These are phyloP conservation scores for Chytridium lagenaria DNA, from an alignment of 371 early-diverging fungal genomes.

Conservation along the genomic window DNA sequence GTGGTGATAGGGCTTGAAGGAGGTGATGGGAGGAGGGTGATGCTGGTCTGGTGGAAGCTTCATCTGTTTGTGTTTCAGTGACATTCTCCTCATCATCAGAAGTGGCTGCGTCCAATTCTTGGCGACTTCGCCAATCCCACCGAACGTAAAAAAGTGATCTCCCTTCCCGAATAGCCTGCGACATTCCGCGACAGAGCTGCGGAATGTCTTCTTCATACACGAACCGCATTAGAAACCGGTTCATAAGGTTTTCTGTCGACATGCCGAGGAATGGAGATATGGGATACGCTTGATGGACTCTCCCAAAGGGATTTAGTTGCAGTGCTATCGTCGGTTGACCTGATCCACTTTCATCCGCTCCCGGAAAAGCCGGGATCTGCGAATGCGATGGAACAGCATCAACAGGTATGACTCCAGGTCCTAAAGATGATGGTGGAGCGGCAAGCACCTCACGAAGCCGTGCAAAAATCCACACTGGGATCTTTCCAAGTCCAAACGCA, in stretches of 20 bases:
- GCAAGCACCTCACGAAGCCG: constrained; percentile 1
- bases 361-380: too few species aligned
- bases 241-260: constrained; percentile 28
- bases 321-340: constrained; percentile 22
- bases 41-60: too few species aligned
- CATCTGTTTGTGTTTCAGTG: not conserved
- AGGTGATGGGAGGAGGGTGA: too few species aligned
- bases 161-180: constrained; percentile 25
- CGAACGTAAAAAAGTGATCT: constrained; percentile 33
- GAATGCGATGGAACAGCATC: too few species aligned
- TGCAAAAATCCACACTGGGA: constrained; percentile 13
- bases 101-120: not conserved
- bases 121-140: constrained; percentile 33
- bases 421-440: not conserved
- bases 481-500: not conserved
- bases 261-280: constrained; percentile 31
- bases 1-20: too few species aligned
- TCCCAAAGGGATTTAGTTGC: constrained; percentile 33
- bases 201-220: constrained; percentile 28
- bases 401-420: not conserved
- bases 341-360: not conserved
- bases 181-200: constrained; percentile 30
- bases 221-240: constrained; percentile 40
- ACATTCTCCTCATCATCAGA: not conserved
- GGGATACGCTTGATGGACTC: constrained; percentile 34